phyloP scores from a whole-genome alignment of 148 eudicot genomes.

The Pouteria glomerata region DNA sequence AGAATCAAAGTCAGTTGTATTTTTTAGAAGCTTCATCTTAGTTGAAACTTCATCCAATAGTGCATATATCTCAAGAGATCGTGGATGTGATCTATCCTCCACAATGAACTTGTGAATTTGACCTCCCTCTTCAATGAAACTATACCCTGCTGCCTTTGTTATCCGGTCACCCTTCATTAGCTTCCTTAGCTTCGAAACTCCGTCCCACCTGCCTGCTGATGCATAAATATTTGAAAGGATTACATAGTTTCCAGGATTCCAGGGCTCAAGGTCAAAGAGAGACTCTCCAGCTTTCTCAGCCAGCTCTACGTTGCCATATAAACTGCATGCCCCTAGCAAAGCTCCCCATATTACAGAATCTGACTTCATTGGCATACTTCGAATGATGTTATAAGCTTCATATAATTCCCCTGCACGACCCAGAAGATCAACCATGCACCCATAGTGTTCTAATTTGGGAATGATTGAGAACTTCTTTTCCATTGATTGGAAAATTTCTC shows the following conservation, averaged over 20 bases:
- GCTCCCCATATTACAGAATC: constrained; percentile 61
- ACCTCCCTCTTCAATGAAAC: constrained; percentile 69
- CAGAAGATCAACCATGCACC: constrained; percentile 71
- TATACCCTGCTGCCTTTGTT: constrained; percentile 63
- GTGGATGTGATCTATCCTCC: constrained; percentile 68
- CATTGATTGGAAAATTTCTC: constrained; percentile 42
- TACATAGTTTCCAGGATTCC: constrained; percentile 69
- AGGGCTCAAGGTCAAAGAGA: constrained; percentile 50
- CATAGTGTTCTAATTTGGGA: constrained; percentile 58
- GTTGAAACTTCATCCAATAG: constrained; percentile 36
- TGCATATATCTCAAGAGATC: constrained; percentile 40
- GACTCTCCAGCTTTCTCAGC: constrained; percentile 55
- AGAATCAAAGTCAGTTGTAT: constrained; percentile 16
- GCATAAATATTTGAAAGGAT: constrained; percentile 66
- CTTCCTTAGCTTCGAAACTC: constrained; percentile 55
- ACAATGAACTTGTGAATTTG: constrained; percentile 64
- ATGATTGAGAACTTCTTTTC: constrained; percentile 23
- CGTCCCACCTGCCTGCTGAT: constrained; percentile 37
- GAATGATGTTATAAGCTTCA: constrained; percentile 44
- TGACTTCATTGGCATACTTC: constrained; percentile 40
- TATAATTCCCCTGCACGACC: constrained; percentile 52
- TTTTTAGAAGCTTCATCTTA: constrained; percentile 28
- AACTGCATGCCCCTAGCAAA: constrained; percentile 57
- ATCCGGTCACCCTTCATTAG: constrained; percentile 54
- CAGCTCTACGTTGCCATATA: constrained; percentile 39